Percentiles rank a stretch among this genome's conserved stretches.
phyloP scores from a whole-genome alignment of 208 protist species.

The Leishmania turanica region DNA sequence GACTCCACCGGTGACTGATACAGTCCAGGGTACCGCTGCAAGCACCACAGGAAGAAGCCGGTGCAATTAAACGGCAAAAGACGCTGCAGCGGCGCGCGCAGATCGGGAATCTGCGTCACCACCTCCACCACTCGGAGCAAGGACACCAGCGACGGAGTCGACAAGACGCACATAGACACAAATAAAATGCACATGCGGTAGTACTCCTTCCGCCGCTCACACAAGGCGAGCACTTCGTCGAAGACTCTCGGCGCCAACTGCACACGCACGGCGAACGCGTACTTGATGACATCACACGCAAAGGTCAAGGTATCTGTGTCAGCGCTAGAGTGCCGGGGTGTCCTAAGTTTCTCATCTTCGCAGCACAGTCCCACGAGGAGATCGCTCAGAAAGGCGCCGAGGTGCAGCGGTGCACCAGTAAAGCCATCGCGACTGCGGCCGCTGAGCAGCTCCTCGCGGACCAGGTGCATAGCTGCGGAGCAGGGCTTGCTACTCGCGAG shows the following conservation, averaged over 20 bases:
- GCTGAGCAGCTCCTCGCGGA: slow-evolving; percentile 70
- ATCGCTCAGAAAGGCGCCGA: slow-evolving; percentile 83
- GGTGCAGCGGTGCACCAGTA: slow-evolving; percentile 26
- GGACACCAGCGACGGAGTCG: slow-evolving; percentile 55
- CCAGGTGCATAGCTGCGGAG: slow-evolving; percentile 46
- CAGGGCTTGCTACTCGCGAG: slow-evolving; percentile 42
- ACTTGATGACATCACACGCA: slow-evolving; percentile 69
- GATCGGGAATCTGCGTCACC: slow-evolving; percentile 26
- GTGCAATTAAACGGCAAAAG: slow-evolving; percentile 31
- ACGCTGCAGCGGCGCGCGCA: slow-evolving; percentile 22
- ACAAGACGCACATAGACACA: slow-evolving; percentile 71
- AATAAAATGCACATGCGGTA: slow-evolving; percentile 63
- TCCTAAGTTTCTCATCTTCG: background rate
- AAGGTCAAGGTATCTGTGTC: slow-evolving; percentile 44
- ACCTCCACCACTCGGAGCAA: slow-evolving; percentile 57
- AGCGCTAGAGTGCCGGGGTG: background rate
- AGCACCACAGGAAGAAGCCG: slow-evolving; percentile 55
- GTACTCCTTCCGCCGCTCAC: slow-evolving; percentile 48
- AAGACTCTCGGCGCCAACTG: slow-evolving; percentile 57
- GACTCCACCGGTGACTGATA: slow-evolving; percentile 14
- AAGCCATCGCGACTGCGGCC: slow-evolving; percentile 46
- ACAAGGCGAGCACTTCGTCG: slow-evolving; percentile 61
- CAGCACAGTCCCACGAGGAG: slow-evolving; percentile 59
- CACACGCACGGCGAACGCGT: slow-evolving; percentile 54
- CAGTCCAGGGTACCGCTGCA: slow-evolving; percentile 34